phyloP scores from a whole-genome alignment of 2,329 filamentous ascomycete species.

The Beauveria bassiana region DNA sequence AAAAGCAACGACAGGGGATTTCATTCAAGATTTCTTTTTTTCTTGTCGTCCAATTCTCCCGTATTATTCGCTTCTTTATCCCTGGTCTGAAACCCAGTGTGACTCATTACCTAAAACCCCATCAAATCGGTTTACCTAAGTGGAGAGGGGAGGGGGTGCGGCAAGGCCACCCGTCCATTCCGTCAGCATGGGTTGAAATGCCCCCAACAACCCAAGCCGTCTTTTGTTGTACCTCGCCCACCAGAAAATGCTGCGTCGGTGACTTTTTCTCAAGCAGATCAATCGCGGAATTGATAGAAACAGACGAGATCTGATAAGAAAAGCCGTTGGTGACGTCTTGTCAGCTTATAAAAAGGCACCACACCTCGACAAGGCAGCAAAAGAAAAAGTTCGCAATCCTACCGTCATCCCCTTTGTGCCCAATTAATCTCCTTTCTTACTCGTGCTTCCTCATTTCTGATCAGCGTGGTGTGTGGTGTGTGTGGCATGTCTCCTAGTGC shows the following conservation, averaged over 20 bases:
- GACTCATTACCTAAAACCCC: constrained; percentile 3
- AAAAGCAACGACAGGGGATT: neutral
- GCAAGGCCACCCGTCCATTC: neutral
- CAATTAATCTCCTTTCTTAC: constrained; percentile 3
- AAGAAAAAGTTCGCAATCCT: neutral
- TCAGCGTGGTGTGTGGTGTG: constrained; percentile 8
- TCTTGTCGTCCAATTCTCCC: neutral
- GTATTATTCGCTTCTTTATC: neutral
- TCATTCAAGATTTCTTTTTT: neutral
- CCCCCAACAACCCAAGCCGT: neutral
- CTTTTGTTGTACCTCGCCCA: constrained; percentile 1
- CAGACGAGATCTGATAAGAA: constrained; percentile 5
- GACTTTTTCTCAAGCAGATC: neutral
- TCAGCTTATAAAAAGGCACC: neutral
- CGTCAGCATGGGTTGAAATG: neutral
- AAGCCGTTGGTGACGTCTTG: neutral
- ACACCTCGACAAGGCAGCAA: no score
- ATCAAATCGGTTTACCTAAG: constrained; percentile 1
- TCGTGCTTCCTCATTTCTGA: constrained; percentile 10
- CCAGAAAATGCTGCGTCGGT: constrained; percentile 1
- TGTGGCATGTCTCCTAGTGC: constrained; percentile 1
- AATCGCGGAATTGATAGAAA: neutral
- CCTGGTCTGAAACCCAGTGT: constrained; percentile 9
- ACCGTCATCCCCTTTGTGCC: neutral
- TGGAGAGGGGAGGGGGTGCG: neutral